phyloP scores from a whole-genome alignment of 768 basidiomycete genomes.

The Termitomyces sp. region DNA sequence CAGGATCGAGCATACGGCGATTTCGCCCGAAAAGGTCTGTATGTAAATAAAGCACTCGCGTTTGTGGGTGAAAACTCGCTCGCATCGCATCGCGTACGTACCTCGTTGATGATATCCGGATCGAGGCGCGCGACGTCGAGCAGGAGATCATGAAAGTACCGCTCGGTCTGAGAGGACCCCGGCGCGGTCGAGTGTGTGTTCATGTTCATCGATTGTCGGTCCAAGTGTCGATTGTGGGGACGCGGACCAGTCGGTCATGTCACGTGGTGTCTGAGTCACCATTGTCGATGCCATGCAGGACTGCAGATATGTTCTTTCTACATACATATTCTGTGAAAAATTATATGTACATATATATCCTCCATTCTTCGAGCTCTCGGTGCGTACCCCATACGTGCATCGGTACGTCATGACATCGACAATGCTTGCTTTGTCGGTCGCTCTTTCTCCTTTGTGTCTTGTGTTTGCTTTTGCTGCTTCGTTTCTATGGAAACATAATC shows the following conservation, averaged over 20 bases:
- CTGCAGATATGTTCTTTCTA: no score
- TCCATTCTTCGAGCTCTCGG: neutral
- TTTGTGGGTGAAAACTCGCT: no score
- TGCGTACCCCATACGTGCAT: neutral
- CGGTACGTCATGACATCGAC: neutral
- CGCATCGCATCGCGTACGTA: neutral
- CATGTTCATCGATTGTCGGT: neutral
- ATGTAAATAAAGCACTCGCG: no score
- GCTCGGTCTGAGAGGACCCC: neutral
- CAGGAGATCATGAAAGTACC: neutral
- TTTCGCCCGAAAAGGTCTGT: constrained; percentile 6
- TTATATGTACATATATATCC: no score
- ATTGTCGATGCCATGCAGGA: neutral
- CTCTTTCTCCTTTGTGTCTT: neutral
- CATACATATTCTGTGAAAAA: neutral
- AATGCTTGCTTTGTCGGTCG: neutral
- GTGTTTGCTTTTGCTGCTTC: no score
- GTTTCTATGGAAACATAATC: no score
- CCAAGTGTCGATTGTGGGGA: neutral
- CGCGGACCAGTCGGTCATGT: constrained; percentile 9
- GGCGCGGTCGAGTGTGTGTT: neutral
- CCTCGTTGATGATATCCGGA: constrained; percentile 4
- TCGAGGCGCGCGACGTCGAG: constrained; percentile 4
- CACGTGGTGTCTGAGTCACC: constrained; percentile 2
- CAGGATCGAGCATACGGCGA: neutral